Evolutionary conservation across 768 basidiomycete genomes (phyloP).

Genomic region (Tephrocybe rancida): DNA sequence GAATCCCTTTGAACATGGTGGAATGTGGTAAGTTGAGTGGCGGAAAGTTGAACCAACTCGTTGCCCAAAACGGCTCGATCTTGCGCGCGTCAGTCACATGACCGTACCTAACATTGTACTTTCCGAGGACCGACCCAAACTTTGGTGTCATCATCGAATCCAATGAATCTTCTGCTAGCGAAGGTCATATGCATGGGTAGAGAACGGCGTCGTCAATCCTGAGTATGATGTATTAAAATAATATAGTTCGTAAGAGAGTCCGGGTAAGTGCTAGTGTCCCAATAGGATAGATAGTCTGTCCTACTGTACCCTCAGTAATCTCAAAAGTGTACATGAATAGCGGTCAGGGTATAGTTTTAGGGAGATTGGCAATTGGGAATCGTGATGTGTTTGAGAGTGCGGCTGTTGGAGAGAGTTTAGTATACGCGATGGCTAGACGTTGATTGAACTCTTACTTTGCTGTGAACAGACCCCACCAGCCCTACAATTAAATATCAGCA

Average conservation of each 20-base stretch:
- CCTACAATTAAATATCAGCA: conserved; percentile 22
- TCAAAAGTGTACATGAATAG: no score
- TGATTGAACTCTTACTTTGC: conserved; percentile 32
- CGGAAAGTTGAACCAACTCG: conserved; percentile 16
- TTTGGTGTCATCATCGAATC: no score
- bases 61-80: conserved; percentile 5
- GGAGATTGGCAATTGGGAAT: conserved; percentile 60
- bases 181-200: no score
- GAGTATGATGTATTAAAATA: no score
- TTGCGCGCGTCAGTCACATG: conserved; percentile 17
- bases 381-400: conserved; percentile 70
- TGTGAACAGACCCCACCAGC: conserved; percentile 53
- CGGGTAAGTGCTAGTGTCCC: neutral
- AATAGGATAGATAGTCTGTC: neutral
- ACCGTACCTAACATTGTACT: neutral
- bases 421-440: neutral
- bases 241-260: neutral
- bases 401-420: conserved; percentile 38
- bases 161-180: no score
- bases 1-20: conserved; percentile 81
- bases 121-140: no score
- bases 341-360: conserved; percentile 24
- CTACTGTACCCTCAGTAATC: neutral
- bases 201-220: no score
- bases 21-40: conserved; percentile 7